Conservation (phyloP, 208 protist species). For the Zelonia costaricensis region DNA sequence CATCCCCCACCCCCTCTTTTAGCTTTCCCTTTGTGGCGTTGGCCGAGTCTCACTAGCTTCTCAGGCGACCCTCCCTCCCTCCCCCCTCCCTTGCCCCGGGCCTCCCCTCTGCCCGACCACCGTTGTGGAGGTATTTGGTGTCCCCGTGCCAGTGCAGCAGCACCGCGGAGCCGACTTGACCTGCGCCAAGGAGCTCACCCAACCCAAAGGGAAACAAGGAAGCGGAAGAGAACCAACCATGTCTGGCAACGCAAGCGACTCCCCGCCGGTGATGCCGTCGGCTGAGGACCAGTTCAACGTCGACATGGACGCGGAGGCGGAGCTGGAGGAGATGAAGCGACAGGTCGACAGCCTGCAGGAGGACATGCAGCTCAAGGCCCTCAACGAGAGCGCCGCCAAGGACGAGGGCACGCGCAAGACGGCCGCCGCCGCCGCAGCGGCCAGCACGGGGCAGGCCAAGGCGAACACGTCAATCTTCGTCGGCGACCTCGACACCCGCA, state of each 20-base stretch:
- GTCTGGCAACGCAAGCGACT: slow-evolving; percentile 27
- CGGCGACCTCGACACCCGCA: slow-evolving; percentile 84
- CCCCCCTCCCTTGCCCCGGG: too few relatives aligned
- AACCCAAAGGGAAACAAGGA: slow-evolving; percentile 4
- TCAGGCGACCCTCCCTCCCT: too few relatives aligned
- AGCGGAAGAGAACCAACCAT: slow-evolving; percentile 8
- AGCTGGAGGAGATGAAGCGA: slow-evolving; percentile 79
- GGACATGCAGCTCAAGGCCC: slow-evolving; percentile 78
- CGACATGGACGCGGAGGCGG: slow-evolving; percentile 57
- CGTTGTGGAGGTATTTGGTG: too few relatives aligned
- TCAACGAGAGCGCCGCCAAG: slow-evolving; percentile 76
- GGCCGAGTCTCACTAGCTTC: too few relatives aligned
- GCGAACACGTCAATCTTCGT: slow-evolving; percentile 93
- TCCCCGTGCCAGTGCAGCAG: too few relatives aligned
- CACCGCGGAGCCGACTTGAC: too few relatives aligned
- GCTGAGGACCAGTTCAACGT: slow-evolving; percentile 46
- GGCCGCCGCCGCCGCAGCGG: slow-evolving; percentile 19
- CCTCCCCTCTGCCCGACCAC: too few relatives aligned
- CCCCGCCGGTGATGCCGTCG: slow-evolving; percentile 16
- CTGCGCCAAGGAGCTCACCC: too few relatives aligned
- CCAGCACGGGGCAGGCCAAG: slow-evolving; percentile 21
- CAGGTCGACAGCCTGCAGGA: slow-evolving; percentile 87
- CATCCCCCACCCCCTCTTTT: too few relatives aligned
- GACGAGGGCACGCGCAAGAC: slow-evolving; percentile 87
- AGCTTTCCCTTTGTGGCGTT: too few relatives aligned